These are phyloP conservation scores for Eimeria sp. DNA, from an alignment of 169 alveolate genomes.

Conservation along the genomic window DNA sequence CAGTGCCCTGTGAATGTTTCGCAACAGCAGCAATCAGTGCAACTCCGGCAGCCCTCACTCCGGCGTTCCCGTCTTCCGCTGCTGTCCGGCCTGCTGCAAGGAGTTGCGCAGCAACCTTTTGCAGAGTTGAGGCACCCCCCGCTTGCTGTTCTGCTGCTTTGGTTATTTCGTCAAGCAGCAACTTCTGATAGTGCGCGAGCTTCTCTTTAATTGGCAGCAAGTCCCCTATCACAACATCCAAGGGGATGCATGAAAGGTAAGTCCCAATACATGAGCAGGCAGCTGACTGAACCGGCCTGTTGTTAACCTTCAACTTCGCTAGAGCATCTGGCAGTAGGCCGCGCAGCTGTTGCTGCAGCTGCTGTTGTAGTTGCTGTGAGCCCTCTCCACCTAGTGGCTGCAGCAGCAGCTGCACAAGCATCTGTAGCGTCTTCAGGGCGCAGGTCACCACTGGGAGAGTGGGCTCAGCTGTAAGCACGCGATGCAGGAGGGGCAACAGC, in stretches of 20 bases:
- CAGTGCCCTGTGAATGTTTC: constrained; percentile 49
- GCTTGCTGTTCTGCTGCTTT: constrained; percentile 65
- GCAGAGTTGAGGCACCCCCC: constrained; percentile 43
- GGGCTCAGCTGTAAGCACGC: constrained; percentile 75
- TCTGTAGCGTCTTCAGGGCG: constrained; percentile 77
- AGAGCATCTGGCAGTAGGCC: constrained; percentile 73
- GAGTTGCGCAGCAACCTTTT: constrained; percentile 60
- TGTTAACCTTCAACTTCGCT: constrained; percentile 81
- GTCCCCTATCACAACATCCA: constrained; percentile 79
- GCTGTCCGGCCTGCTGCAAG: constrained; percentile 79
- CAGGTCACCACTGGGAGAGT: constrained; percentile 83
- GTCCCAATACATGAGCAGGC: constrained; percentile 76
- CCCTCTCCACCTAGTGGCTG: constrained; percentile 63
- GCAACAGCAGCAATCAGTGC: constrained; percentile 71
- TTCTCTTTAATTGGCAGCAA: constrained; percentile 81
- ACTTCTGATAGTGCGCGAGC: constrained; percentile 71
- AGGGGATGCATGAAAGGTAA: constrained; percentile 41
- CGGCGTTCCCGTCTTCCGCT: constrained; percentile 80
- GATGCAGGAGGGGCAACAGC: constrained; percentile 79
- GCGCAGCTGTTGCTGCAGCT: constrained; percentile 77
- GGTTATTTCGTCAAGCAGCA: constrained; percentile 75
- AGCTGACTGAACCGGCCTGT: constrained; percentile 81
- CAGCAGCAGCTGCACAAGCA: constrained; percentile 76
- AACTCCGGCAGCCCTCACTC: constrained; percentile 80
- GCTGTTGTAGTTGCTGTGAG: constrained; percentile 63